Evolutionary conservation across 257 asterid genomes (phyloP).

Genomic region (Gentiana straminea): DNA sequence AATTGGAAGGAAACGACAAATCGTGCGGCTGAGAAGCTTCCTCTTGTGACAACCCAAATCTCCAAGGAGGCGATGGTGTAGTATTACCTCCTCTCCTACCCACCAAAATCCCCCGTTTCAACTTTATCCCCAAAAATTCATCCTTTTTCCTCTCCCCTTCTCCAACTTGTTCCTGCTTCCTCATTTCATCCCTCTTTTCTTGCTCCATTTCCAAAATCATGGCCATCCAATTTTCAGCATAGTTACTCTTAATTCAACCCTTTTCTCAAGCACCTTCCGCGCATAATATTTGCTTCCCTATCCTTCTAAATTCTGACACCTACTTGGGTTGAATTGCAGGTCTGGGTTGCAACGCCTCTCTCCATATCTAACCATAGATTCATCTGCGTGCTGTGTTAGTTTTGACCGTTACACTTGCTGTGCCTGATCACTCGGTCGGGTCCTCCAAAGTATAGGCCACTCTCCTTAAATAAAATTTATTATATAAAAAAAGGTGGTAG

Average conservation of each 20-base stretch:
- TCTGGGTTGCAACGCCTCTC: constrained; percentile 4
- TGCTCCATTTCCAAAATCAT: constrained; percentile 15
- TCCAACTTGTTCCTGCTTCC: constrained; percentile 26
- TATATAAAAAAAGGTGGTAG: no score
- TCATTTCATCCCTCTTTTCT: constrained; percentile 21
- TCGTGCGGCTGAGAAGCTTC: constrained; percentile 53
- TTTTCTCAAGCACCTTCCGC: constrained; percentile 10
- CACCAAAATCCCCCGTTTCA: constrained; percentile 49
- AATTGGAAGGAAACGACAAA: constrained; percentile 25
- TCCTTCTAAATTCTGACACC: no score
- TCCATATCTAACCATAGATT: constrained; percentile 8
- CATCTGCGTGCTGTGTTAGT: constrained; percentile 21
- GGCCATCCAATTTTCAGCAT: constrained; percentile 10
- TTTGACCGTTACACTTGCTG: neutral
- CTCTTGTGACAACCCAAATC: constrained; percentile 39
- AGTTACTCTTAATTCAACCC: constrained; percentile 5
- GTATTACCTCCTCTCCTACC: constrained; percentile 63
- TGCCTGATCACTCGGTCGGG: neutral
- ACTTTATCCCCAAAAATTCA: constrained; percentile 33
- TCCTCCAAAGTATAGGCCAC: constrained; percentile 8
- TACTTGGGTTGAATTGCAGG: no score
- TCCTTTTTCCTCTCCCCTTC: constrained; percentile 26
- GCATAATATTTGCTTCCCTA: no score
- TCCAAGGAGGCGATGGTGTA: constrained; percentile 78
- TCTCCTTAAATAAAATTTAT: no score